Conservation (phyloP, 2,329 filamentous ascomycete species). For the Colletotrichum cereale region DNA sequence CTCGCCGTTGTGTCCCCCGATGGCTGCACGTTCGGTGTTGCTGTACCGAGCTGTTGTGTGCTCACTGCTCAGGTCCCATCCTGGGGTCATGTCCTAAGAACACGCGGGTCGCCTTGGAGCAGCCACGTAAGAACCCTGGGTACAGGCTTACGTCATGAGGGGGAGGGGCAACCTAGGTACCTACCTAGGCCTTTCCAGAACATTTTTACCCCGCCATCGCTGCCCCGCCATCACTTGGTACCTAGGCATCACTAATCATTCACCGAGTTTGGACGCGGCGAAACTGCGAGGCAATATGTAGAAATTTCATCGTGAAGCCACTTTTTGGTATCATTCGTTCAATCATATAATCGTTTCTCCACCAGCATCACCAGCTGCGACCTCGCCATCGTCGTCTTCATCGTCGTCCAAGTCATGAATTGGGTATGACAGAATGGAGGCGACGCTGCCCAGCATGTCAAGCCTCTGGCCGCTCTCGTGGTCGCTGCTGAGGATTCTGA, state of each 20-base stretch:
- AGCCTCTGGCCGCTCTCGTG: constrained; percentile 93
- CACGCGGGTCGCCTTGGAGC: constrained; percentile 21
- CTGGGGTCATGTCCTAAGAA: neutral
- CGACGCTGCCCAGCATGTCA: constrained; percentile 87
- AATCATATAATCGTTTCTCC: constrained; percentile 30
- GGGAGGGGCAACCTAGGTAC: constrained; percentile 14
- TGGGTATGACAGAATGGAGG: constrained; percentile 91
- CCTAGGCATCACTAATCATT: neutral
- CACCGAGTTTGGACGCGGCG: neutral
- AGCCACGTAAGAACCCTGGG: neutral
- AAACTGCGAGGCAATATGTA: neutral
- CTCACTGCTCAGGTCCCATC: neutral
- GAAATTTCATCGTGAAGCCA: neutral
- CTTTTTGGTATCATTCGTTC: neutral
- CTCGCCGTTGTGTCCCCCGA: constrained; percentile 12
- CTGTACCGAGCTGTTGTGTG: constrained; percentile 25
- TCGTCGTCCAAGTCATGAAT: constrained; percentile 84
- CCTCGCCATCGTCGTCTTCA: constrained; percentile 56
- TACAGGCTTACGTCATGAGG: constrained; percentile 30
- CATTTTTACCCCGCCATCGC: constrained; percentile 15
- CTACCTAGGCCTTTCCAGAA: neutral
- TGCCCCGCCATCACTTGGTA: neutral
- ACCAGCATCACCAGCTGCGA: constrained; percentile 10
- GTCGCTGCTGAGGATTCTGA: constrained; percentile 88
- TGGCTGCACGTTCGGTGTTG: constrained; percentile 36